Conservation (phyloP, 2,329 filamentous ascomycete species). For the Cytospora paraplurivora region DNA sequence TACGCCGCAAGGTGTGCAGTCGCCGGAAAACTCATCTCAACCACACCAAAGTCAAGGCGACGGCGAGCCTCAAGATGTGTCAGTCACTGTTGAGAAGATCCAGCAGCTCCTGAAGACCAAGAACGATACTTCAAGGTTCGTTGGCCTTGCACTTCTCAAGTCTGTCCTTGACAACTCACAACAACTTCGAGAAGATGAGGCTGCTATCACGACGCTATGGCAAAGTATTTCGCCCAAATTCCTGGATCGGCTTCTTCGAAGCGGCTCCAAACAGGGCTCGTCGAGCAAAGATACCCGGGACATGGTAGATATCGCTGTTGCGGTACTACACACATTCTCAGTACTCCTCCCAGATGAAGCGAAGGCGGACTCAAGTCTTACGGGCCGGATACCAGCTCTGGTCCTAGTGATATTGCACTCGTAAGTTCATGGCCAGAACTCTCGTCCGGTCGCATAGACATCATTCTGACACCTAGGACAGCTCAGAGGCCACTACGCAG, state of each 20-base stretch:
- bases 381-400: conserved; percentile 55
- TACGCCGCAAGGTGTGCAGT: not conserved
- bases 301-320: conserved; percentile 65
- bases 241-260: conserved; percentile 62
- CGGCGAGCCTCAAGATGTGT: not conserved
- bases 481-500: conserved; percentile 54
- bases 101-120: conserved; percentile 58
- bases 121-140: conserved; percentile 69
- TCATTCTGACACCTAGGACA: conserved; percentile 35
- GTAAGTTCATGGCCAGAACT: conserved; percentile 40
- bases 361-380: conserved; percentile 49
- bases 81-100: conserved; percentile 49
- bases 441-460: not conserved
- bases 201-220: conserved; percentile 56
- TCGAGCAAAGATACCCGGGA: conserved; percentile 51
- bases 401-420: conserved; percentile 56
- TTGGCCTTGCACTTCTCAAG: conserved; percentile 67
- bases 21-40: conserved; percentile 5
- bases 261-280: conserved; percentile 44
- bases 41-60: conserved; percentile 2
- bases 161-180: conserved; percentile 64
- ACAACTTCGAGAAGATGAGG: conserved; percentile 51
- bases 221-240: conserved; percentile 62
- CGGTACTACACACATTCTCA: conserved; percentile 64
- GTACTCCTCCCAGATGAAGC: conserved; percentile 55